Evolutionary conservation across 2,329 filamentous ascomycete genomes (phyloP), one percentile per base, ranked within the genome.

Genomic region (Diaporthe eres): DNA sequence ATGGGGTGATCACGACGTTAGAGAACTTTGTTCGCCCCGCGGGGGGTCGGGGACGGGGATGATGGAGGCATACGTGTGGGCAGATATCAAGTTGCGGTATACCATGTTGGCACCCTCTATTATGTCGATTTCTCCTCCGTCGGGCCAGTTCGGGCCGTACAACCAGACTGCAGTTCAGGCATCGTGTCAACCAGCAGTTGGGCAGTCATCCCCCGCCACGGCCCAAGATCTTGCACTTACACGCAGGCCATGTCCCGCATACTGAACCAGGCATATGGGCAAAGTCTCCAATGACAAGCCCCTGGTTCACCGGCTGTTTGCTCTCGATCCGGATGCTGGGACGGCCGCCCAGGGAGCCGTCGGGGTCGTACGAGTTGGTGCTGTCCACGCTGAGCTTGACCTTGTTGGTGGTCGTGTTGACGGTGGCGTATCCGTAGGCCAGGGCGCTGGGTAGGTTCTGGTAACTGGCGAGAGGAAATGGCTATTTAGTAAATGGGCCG

Each of bases 51-150:
- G 9, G 9, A 42, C 19, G 25, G 34, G n/a, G 22, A 51, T 39
- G 47, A 51, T 39, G 47, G 3, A 34, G 15, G 80, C 83, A 77
- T 63, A 84, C 76, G 92, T 93, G 83, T 93, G 91, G 49, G 93
- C 86, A 42, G 92, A 90, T 82, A 94, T 88, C 61, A 88, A 82
- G 82, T 94, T 92, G 60, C 84, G 85, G 31, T 87, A 84, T n/a
- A 89, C 88, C 19, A 86, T 86, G 82, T 94, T 93, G 75, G 92
- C 91, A 31, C 92, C 92, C 82, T 94, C 92, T 75, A 94, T 91
- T 75, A 94, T 92, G 80, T 94, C 92, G 74, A 94, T 86, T 81
- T 94, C 93, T 75, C 92, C 93, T 49, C 87, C 86, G 6, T 81
- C 81, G 0, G 92, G 93, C 93, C 92, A 94, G 78, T 89, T 82